Conservation (phyloP, 352 stramenopile species). For the Globisporangium paddicum region DNA sequence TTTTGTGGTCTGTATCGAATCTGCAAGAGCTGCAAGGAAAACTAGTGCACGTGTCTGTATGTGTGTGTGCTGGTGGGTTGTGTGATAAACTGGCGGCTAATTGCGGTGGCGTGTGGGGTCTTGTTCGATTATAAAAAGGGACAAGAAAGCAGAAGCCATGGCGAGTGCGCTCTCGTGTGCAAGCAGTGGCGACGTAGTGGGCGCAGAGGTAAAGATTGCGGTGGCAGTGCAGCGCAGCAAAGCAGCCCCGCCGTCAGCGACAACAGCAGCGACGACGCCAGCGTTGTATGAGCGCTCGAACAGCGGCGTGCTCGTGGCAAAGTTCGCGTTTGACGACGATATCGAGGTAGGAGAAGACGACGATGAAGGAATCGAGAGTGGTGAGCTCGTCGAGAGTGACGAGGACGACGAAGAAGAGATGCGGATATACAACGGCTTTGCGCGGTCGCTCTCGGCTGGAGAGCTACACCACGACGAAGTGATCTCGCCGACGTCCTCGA, state of each 20-base stretch:
- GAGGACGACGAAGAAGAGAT: neutral
- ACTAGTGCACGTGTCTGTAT: too few species aligned
- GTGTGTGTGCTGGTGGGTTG: too few species aligned
- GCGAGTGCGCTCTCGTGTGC: neutral
- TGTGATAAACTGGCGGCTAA: neutral
- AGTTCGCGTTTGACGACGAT: slow-evolving; percentile 14
- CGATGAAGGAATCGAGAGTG: slow-evolving; percentile 2
- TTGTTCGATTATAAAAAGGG: slow-evolving; percentile 5
- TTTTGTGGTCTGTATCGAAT: too few species aligned
- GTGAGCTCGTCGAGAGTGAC: neutral
- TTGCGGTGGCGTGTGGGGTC: neutral
- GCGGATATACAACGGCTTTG: slow-evolving; percentile 12
- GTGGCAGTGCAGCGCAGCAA: slow-evolving; percentile 5
- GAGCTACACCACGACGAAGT: slow-evolving; percentile 11
- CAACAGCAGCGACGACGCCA: neutral
- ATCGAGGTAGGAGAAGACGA: slow-evolving; percentile 4
- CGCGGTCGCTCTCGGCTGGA: slow-evolving; percentile 1
- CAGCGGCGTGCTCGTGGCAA: slow-evolving; percentile 16
- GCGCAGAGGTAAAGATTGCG: neutral
- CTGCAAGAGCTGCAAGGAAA: too few species aligned
- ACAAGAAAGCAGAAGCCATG: slow-evolving; percentile 4
- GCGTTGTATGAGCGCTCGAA: slow-evolving; percentile 13
- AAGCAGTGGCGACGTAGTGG: neutral
- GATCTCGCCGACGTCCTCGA: slow-evolving; percentile 53
- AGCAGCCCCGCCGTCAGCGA: neutral